Conservation (phyloP, 1,139 yeast species). For the Sugiyamaella castrensis region DNA sequence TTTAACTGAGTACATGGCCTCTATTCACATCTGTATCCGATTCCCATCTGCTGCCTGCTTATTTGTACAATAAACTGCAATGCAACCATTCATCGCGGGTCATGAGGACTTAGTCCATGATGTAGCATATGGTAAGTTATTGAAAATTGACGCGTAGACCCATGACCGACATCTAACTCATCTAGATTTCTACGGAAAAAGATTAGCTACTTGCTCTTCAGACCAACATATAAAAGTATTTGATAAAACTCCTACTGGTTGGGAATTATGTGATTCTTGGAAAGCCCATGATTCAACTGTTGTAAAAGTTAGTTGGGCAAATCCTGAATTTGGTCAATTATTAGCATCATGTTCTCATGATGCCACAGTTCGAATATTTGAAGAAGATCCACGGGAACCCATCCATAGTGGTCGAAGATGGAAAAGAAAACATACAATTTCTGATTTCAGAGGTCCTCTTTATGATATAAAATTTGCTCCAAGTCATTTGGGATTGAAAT, state of each 20-base stretch:
- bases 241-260: slow-evolving; percentile 55
- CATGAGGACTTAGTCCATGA: slow-evolving; percentile 92
- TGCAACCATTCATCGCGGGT: slow-evolving; percentile 77
- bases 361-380: slow-evolving; percentile 85
- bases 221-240: slow-evolving; percentile 90
- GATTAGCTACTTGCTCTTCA: slow-evolving; percentile 87
- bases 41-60: neutral
- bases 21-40: too few relatives aligned
- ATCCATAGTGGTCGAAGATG: slow-evolving; percentile 78
- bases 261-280: slow-evolving; percentile 87
- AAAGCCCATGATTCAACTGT: slow-evolving; percentile 92
- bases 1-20: too few relatives aligned
- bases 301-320: slow-evolving; percentile 84
- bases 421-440: slow-evolving; percentile 68
- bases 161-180: slow-evolving; percentile 1
- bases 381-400: slow-evolving; percentile 78
- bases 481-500: slow-evolving; percentile 70
- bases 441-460: slow-evolving; percentile 85
- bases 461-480: slow-evolving; percentile 92
- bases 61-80: slow-evolving; percentile 16
- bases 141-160: neutral
- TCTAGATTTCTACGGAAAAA: slow-evolving; percentile 69
- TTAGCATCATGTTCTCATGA: slow-evolving; percentile 89
- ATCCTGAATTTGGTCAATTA: slow-evolving; percentile 87
- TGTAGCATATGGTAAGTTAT: slow-evolving; percentile 60